Base-by-base conservation (phyloP, 2,329 filamentous ascomycete species). In the Clarireedia hainanense region DNA sequence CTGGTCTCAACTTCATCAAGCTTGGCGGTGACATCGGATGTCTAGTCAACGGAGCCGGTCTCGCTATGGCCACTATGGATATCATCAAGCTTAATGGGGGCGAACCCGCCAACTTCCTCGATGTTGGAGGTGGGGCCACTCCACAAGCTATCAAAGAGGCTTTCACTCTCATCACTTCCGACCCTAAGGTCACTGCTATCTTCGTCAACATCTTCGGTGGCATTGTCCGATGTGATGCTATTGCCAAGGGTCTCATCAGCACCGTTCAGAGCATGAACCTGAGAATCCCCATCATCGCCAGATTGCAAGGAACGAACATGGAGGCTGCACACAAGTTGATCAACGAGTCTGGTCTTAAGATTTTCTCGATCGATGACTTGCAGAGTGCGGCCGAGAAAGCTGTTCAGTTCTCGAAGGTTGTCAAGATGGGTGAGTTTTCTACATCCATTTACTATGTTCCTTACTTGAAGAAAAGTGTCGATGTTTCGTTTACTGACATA, bases 181-280 rank as follows among this genome's bases (percentile, higher is more conserved):
- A 99, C 75, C 85, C 91, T 71, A 97, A 97, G 82, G 94, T 99
- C 64, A 92, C 91, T 51, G 94, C 94, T 69, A 94, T 99, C 78
- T 99, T 99, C 68, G 94, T 99, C 79, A 99, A 99, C 84, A 99
- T 99, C 75, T 99, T 99, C 72, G 94, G 94, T 72, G 94, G 94
- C 77, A 99, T 99, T 67, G 94, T 99, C 66, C 85, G 94, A 69
- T 99, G 94, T 73, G 94, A 99, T 73, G 91, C 89, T 69, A 99
- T 99, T 72, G 94, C 94, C 64, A 88, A 91, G 75, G 94, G 94
- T 70, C 81, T 99, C 67, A 95, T 99, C 78, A 86, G 89, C 72
- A 95, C 96, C 57, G 94, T 94, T 60, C 83, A 96, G 78, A 84
- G 84, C 69, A 91, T 99, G 81, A 91, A 96, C 80, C 84, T 99